Evolutionary conservation across 2,329 filamentous ascomycete species (phyloP).

Genomic region (Claviceps maximensis): DNA sequence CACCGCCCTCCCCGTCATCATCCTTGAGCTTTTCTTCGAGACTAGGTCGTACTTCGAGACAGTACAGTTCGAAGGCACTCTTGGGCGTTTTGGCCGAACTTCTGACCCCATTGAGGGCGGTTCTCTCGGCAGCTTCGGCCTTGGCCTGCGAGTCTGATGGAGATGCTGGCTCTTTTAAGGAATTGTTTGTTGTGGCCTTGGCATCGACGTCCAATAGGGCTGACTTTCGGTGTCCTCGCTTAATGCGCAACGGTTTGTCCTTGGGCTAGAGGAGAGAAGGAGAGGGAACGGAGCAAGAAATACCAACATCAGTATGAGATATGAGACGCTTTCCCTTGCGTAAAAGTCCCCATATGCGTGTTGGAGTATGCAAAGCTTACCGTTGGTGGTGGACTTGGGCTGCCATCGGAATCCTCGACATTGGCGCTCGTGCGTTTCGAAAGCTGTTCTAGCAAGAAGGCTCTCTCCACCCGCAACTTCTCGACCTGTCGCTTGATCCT

Average conservation of each 20-base stretch:
- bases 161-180: constrained; percentile 32
- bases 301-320: not conserved
- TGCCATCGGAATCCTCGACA: constrained; percentile 66
- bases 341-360: too few relatives aligned
- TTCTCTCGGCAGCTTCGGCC: constrained; percentile 6
- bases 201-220: constrained; percentile 33
- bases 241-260: constrained; percentile 63
- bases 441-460: constrained; percentile 60
- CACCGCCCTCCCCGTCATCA: constrained; percentile 12
- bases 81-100: constrained; percentile 30
- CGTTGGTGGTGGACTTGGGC: constrained; percentile 66
- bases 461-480: constrained; percentile 80
- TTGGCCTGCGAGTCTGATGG: constrained; percentile 27
- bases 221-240: constrained; percentile 55
- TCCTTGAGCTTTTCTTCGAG: constrained; percentile 33
- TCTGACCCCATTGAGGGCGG: constrained; percentile 26
- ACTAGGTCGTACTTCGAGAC: constrained; percentile 32
- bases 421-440: constrained; percentile 61
- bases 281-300: constrained; percentile 12
- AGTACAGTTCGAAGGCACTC: constrained; percentile 42
- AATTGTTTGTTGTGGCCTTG: constrained; percentile 24
- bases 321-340: too few relatives aligned
- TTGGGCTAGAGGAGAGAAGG: constrained; percentile 43
- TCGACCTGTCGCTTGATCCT: constrained; percentile 76
- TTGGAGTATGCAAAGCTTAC: constrained; percentile 29